Percentiles rank a stretch among this genome's conserved stretches.
phyloP scores from a whole-genome alignment of 2,329 filamentous ascomycete species.

The Colletotrichum filicis region DNA sequence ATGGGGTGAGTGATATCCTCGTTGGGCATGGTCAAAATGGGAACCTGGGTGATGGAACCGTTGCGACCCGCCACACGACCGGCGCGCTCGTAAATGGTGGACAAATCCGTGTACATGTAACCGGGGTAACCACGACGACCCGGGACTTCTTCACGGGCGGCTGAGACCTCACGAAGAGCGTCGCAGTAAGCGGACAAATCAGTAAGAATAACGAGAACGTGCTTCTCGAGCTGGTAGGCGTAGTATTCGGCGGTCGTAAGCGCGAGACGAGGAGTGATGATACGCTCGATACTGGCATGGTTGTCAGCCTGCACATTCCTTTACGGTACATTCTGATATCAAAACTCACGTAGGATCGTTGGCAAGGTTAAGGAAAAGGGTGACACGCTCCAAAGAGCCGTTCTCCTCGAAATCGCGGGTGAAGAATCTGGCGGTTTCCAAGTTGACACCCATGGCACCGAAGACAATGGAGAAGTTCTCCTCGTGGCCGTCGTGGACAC shows the following conservation, averaged over 20 bases:
- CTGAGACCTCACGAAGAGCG: slow-evolving; percentile 97
- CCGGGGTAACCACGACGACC: slow-evolving; percentile 99
- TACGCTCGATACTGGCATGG: slow-evolving; percentile 87
- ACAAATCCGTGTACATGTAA: slow-evolving; percentile 99
- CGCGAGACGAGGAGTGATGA: slow-evolving; percentile 98
- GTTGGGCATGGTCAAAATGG: slow-evolving; percentile 99
- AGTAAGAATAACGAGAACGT: slow-evolving; percentile 98
- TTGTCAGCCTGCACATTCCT: slow-evolving; percentile 30
- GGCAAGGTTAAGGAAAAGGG: slow-evolving; percentile 97
- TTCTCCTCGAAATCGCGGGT: slow-evolving; percentile 99
- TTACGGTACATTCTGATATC: too few relatives aligned
- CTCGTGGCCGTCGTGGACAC: slow-evolving; percentile 94
- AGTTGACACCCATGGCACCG: slow-evolving; percentile 99
- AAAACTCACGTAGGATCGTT: slow-evolving; percentile 92
- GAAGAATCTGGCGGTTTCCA: slow-evolving; percentile 99
- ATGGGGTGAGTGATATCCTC: slow-evolving; percentile 99
- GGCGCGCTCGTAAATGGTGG: slow-evolving; percentile 98
- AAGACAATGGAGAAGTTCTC: slow-evolving; percentile 99
- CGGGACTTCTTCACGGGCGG: slow-evolving; percentile 97
- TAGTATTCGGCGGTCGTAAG: slow-evolving; percentile 99
- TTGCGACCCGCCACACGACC: slow-evolving; percentile 97
- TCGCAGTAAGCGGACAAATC: slow-evolving; percentile 99
- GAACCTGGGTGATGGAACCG: slow-evolving; percentile 98
- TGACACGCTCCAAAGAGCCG: slow-evolving; percentile 96
- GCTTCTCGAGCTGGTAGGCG: slow-evolving; percentile 99